These are phyloP conservation scores for Mycosphaerella arachidis DNA, from an alignment of 2,329 filamentous ascomycete species.

Conservation along the genomic window DNA sequence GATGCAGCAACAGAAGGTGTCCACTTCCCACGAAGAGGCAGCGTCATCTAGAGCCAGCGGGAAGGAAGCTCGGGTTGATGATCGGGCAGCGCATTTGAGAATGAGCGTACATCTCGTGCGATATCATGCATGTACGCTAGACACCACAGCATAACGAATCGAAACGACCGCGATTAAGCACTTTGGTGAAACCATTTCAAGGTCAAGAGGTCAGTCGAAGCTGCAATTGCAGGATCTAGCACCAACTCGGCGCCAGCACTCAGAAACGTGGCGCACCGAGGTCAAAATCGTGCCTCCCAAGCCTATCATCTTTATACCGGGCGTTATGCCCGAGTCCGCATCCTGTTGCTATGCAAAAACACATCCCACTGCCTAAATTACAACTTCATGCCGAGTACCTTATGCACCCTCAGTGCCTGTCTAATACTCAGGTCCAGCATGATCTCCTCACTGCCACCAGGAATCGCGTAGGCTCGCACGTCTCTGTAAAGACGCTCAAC, in stretches of 20 bases:
- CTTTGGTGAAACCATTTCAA: neutral
- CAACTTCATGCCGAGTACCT: conserved; percentile 93
- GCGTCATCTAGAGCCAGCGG: conserved; percentile 30
- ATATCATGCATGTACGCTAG: neutral
- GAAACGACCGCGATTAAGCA: neutral
- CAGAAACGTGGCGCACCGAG: neutral
- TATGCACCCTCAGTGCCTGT: conserved; percentile 81
- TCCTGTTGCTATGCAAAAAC: neutral
- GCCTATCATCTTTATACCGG: neutral
- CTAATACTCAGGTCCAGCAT: conserved; percentile 96
- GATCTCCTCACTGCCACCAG: conserved; percentile 93
- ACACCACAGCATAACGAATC: neutral
- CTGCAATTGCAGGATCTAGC: neutral
- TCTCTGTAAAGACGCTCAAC: conserved; percentile 92
- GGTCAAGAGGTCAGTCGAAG: neutral
- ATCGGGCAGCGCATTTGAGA: neutral
- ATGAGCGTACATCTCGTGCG: neutral
- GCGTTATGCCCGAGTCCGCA: conserved; percentile 5
- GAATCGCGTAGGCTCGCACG: conserved; percentile 89
- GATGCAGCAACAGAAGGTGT: conserved; percentile 80
- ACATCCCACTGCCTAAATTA: conserved; percentile 42
- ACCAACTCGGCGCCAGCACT: neutral
- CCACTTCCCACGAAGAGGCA: conserved; percentile 69
- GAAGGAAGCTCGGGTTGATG: neutral
- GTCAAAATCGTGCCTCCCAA: conserved; percentile 1